These are phyloP conservation scores for Durusdinium trenchii DNA, from an alignment of 73 alveolate genomes.

Conservation along the genomic window DNA sequence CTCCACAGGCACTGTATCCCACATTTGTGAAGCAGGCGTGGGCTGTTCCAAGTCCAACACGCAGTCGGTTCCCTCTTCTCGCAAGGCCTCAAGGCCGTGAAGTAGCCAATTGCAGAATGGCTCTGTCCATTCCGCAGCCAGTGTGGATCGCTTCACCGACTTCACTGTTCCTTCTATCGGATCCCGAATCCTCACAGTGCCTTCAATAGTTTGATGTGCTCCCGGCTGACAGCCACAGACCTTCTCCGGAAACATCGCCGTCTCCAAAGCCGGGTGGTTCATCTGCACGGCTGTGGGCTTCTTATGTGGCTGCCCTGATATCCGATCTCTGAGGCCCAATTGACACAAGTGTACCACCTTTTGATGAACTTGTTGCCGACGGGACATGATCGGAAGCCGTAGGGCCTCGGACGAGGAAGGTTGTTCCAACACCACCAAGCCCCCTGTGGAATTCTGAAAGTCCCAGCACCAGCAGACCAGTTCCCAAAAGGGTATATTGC, in stretches of 20 bases:
- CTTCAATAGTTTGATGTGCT: background rate
- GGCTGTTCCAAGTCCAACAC: background rate
- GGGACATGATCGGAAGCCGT: too few species aligned
- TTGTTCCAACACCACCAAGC: too few species aligned
- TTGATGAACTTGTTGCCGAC: background rate
- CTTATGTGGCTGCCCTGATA: background rate
- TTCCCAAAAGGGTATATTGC: background rate
- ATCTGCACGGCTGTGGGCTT: background rate
- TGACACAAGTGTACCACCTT: background rate
- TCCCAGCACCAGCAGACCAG: background rate
- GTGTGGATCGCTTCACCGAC: background rate
- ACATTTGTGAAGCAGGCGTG: background rate
- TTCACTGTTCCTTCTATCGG: background rate
- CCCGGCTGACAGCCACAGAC: background rate
- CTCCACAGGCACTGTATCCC: background rate
- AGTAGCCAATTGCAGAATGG: too few species aligned
- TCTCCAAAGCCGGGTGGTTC: background rate
- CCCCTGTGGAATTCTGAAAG: background rate
- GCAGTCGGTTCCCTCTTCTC: background rate
- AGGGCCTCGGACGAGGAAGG: too few species aligned
- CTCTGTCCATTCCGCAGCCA: background rate
- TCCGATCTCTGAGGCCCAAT: background rate
- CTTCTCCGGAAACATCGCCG: background rate
- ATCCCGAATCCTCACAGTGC: background rate
- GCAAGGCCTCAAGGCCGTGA: background rate